Evolutionary conservation across 2,329 filamentous ascomycete species (phyloP), one percentile per base, ranked within the genome.

Genomic region (Immersiporthe knoxdaviesiana): DNA sequence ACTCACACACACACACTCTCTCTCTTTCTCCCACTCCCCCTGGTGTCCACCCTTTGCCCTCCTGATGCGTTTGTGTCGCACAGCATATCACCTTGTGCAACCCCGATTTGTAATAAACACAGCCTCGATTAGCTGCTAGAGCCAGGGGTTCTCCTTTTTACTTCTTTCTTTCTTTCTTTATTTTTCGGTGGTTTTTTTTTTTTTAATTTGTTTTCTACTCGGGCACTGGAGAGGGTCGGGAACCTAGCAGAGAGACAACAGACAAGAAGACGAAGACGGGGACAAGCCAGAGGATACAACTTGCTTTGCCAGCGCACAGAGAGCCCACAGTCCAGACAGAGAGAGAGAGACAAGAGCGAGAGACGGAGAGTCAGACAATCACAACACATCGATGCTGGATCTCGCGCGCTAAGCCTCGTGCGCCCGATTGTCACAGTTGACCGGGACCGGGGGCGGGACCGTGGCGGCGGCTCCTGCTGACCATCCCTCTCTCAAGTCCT

Each of bases 21-120:
- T n/a, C 44, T 47, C 44, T 44, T 16, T 16, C 44, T 47, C 44
- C 10, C 5, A 47, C 11, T 30, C n/a, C 21, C 21, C n/a, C 32
- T 30, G 12, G 16, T 7, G 32, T 3, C 37, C 58, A 12, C 21
- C 44, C 10, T 61, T 30, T 10, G 63, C 14, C 67, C 63, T 24
- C 39, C 54, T 71, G 61, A 67, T 32, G 52, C 54, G 70, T 71
- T 71, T 71, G 70, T 58, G 70, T 71, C 52, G 41, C 62, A 71
- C 70, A 60, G 32, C 47, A 65, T 35, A 21, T 44, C 47, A 47
- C 44, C 47, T 44, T 24, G 70, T 71, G 65, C n/a, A 65, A 71
- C 67, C 18, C 58, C 67, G 64, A 71, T 67, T 67, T 41, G 63
- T 65, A 35, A 71, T 61, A 27, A 67, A 24, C 41, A 32, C 61